Base-by-base conservation (phyloP, 768 basidiomycete species). In the Podaxis pistillaris region DNA sequence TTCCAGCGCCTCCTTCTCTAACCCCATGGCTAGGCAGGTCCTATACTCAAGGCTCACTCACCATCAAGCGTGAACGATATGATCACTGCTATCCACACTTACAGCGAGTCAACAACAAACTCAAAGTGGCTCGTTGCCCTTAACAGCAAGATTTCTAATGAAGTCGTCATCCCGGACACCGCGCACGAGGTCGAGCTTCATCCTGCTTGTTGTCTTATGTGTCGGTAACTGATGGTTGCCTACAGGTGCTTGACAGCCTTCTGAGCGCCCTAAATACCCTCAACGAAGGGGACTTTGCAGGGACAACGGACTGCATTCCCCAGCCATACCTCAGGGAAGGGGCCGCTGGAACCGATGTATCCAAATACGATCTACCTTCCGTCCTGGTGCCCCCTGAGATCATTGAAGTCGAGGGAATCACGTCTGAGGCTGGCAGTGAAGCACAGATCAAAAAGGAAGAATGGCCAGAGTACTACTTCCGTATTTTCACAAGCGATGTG, bases 311-410 rank as follows among this genome's bases (percentile, higher is more conserved):
- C 62, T 85, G 81, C 67, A 84, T 86, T 66, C 84, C 86, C 8
- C 87, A 88, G 65, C 90, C 91, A 2, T 92, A 91, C 67, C 61
- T 62, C 24, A 47, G 36, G 15, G 36, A 11, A 8, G 55, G 15
- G 19, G 17, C n/a, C 12, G 15, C 52, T 6, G 46, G 47, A 37
- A 15, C n/a, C 7, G 69, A 78, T 11, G 75, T 79, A 38, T 71
- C 77, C 7, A 82, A 85, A 1, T 93, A 90, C 66, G 81, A 85
- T 33, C 79, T 96, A 9, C 93, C 93, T 4, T 81, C 85, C 37
- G 86, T 95, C 44, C 80, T 96, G 17, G 92, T 96, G 0, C 93
- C 94, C 2, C 94, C 94, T 1, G 94, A 96, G 72, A 84, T 89
- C 24, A 89, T 93, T 30, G 93, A 94, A 66, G 79, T 92, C 8